These are phyloP conservation scores for Saturnispora zaruensis DNA, from an alignment of 805 yeast species.

Conservation along the genomic window DNA sequence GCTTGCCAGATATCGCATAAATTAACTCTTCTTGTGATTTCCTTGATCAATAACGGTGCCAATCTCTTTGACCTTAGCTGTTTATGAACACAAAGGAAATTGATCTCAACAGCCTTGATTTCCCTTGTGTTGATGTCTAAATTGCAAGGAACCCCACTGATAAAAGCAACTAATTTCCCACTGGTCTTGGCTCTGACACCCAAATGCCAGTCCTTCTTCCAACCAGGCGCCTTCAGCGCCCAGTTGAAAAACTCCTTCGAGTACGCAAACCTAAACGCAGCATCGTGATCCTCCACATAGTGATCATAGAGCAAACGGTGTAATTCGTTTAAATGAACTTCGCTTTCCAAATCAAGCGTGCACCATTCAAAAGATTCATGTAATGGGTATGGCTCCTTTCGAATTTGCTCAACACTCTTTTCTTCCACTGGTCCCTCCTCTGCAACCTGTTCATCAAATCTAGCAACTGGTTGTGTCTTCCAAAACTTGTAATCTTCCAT, in stretches of 20 bases:
- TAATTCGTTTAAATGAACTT: conserved; percentile 61
- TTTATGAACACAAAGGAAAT: conserved; percentile 90
- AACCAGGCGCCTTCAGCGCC: conserved; percentile 94
- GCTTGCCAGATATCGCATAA: conserved; percentile 88
- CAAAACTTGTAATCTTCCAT: conserved; percentile 93
- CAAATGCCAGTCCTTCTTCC: conserved; percentile 80
- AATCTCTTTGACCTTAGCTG: conserved; percentile 86
- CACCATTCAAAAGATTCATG: conserved; percentile 84
- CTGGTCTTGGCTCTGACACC: conserved; percentile 82
- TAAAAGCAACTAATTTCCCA: conserved; percentile 80
- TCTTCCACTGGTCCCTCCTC: conserved; percentile 76
- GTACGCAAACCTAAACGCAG: conserved; percentile 86
- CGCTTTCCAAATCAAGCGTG: conserved; percentile 53
- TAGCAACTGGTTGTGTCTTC: conserved; percentile 94
- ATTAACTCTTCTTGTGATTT: conserved; percentile 89
- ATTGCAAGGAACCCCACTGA: conserved; percentile 78
- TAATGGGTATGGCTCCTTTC: conserved; percentile 61
- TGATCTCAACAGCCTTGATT: conserved; percentile 74
- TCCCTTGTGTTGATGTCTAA: conserved; percentile 44
- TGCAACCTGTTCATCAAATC: conserved; percentile 53
- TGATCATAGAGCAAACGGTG: conserved; percentile 75
- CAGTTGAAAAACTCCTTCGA: conserved; percentile 75
- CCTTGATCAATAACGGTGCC: conserved; percentile 90
- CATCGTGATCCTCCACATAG: conserved; percentile 92
- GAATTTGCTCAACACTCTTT: conserved; percentile 66